A percentile compares a stretch with the other conserved stretches of the same genome.
Evolutionary conservation across 306 rosid genomes (phyloP).

Genomic region (Prunus davidiana): DNA sequence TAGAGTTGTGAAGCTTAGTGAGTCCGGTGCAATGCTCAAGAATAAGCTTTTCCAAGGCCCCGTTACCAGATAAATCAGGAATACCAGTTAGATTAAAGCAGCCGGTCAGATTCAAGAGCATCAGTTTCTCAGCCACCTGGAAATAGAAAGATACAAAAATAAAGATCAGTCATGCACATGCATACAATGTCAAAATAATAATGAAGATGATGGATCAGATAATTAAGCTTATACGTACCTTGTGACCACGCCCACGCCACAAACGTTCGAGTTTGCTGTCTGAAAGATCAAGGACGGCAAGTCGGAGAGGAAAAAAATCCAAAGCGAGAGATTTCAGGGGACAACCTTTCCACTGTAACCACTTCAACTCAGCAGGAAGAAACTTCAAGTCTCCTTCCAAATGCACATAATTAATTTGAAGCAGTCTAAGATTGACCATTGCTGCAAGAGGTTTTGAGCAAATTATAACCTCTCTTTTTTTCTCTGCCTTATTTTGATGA

Average conservation of each 20-base stretch:
- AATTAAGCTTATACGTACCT: constrained; percentile 22
- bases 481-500: constrained; percentile 25
- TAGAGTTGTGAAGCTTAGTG: constrained; percentile 42
- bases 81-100: constrained; percentile 32
- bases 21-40: constrained; percentile 43
- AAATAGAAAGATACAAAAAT: neutral
- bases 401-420: constrained; percentile 50
- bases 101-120: constrained; percentile 43
- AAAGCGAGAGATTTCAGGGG: constrained; percentile 40
- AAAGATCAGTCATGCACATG: no score
- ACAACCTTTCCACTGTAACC: constrained; percentile 71
- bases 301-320: constrained; percentile 35
- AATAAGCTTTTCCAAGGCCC: constrained; percentile 40
- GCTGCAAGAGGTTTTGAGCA: constrained; percentile 34
- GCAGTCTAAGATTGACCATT: constrained; percentile 47
- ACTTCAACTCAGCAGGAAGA: constrained; percentile 52
- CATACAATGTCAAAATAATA: no score
- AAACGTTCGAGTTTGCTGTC: constrained; percentile 35
- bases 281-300: constrained; percentile 63
- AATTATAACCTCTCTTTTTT: constrained; percentile 23
- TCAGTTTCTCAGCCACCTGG: constrained; percentile 50
- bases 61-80: constrained; percentile 55
- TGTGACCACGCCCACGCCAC: constrained; percentile 20
- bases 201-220: neutral
- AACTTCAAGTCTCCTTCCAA: constrained; percentile 39